phyloP scores from a whole-genome alignment of 495 filamentous ascomycete genomes.

The Aspergillus cristatus region DNA sequence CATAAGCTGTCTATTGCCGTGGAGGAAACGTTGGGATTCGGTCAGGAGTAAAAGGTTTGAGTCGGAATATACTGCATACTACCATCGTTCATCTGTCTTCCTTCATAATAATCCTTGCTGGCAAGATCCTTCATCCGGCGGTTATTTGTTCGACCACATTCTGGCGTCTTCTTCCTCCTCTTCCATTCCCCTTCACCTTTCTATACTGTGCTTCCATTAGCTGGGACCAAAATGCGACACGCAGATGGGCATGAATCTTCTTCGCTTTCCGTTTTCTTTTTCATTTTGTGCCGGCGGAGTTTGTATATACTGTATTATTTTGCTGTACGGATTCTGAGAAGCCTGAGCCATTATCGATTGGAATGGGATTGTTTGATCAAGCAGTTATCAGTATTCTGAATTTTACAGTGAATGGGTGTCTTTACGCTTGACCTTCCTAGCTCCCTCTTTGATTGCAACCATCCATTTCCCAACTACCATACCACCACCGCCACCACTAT shows the following conservation, averaged over 20 bases:
- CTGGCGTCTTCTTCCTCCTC: conserved; percentile 6
- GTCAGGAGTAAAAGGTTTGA: conserved; percentile 65
- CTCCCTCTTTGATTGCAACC: no score
- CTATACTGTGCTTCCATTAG: neutral
- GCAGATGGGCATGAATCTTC: neutral
- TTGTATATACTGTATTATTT: conserved; percentile 8
- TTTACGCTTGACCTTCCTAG: no score
- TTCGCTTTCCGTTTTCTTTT: conserved; percentile 1
- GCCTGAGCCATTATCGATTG: conserved; percentile 1
- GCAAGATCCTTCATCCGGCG: no score
- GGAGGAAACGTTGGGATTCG: conserved; percentile 98
- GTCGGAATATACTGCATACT: neutral
- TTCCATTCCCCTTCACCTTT: neutral
- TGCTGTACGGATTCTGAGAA: conserved; percentile 4
- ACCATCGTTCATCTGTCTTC: no score
- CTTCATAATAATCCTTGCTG: conserved; percentile 2
- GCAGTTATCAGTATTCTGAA: no score
- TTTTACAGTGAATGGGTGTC: no score
- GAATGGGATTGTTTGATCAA: no score
- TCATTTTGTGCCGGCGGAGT: neutral
- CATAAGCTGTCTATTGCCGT: conserved; percentile 91
- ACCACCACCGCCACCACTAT: no score
- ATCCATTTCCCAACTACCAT: no score
- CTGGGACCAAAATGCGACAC: neutral
- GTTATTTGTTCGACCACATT: no score